These are phyloP conservation scores for Cinnamomum micranthum DNA, from an alignment of 164 flowering plant genomes.

Conservation along the genomic window DNA sequence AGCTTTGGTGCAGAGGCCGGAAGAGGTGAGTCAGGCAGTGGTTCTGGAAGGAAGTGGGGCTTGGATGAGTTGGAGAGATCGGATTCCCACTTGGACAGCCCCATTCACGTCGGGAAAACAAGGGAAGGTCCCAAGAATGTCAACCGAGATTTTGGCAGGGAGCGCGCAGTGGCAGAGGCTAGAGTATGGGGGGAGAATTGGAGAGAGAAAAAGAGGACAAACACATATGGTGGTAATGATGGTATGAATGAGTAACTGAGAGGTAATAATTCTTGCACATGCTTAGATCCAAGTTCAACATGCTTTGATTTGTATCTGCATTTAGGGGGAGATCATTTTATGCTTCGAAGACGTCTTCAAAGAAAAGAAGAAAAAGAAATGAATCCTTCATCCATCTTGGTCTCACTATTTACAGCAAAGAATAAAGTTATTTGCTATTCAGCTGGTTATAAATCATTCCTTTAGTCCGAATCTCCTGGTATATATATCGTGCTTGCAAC, in stretches of 20 bases:
- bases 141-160: constrained; percentile 69
- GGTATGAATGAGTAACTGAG: constrained; percentile 40
- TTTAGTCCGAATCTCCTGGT: neutral
- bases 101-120: constrained; percentile 4
- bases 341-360: neutral
- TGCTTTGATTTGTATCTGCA: neutral
- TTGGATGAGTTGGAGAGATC: constrained; percentile 54
- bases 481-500: neutral
- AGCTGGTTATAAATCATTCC: neutral
- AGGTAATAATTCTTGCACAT: neutral
- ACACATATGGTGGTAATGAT: constrained; percentile 55
- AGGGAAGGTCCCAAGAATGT: constrained; percentile 48
- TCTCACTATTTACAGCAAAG: neutral
- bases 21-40: constrained; percentile 52
- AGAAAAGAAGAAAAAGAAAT: neutral
- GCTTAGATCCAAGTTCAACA: neutral
- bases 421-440: neutral
- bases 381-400: neutral
- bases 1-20: constrained; percentile 22
- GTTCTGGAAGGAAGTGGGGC: constrained; percentile 70
- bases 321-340: neutral
- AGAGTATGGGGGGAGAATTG: constrained; percentile 93
- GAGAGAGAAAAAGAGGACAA: constrained; percentile 58
- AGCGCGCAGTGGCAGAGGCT: constrained; percentile 82
- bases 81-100: constrained; percentile 41